Evolutionary conservation across 148 eudicot species (phyloP).

Genomic region (Fagopyrum tataricum): DNA sequence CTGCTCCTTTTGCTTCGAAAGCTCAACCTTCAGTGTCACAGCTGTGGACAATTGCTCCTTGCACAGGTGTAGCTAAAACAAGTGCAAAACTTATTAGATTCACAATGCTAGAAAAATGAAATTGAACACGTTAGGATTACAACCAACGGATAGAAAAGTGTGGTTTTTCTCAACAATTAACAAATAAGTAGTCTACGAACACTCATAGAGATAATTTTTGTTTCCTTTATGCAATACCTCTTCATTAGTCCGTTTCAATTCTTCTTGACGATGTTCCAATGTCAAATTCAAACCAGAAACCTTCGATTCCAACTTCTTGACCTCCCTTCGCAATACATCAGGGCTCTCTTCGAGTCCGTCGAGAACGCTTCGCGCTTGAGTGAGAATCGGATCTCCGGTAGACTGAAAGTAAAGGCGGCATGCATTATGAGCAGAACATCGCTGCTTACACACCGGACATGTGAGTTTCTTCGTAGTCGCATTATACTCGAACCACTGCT

Average conservation of each 20-base stretch:
- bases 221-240: slow-evolving; percentile 32
- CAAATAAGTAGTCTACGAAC: no score
- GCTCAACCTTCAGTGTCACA: slow-evolving; percentile 42
- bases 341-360: slow-evolving; percentile 29
- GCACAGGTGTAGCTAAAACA: slow-evolving; percentile 43
- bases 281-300: slow-evolving; percentile 45
- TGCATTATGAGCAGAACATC: slow-evolving; percentile 48
- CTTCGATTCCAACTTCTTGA: slow-evolving; percentile 60
- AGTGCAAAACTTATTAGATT: not conserved
- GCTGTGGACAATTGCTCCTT: slow-evolving; percentile 55
- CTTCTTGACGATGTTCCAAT: slow-evolving; percentile 49
- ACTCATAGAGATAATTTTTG: no score
- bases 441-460: slow-evolving; percentile 94
- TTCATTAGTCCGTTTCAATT: slow-evolving; percentile 29
- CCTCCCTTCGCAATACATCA: slow-evolving; percentile 48
- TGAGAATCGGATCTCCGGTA: slow-evolving; percentile 37
- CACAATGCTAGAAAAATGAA: not conserved
- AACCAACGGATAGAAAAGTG: not conserved
- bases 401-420: slow-evolving; percentile 86
- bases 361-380: slow-evolving; percentile 35
- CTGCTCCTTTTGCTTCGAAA: slow-evolving; percentile 38
- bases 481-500: slow-evolving; percentile 96
- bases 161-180: not conserved
- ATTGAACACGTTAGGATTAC: not conserved
- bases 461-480: slow-evolving; percentile 50